phyloP scores from a whole-genome alignment of 2,329 filamentous ascomycete genomes.

The Fragosphaeria purpurea region DNA sequence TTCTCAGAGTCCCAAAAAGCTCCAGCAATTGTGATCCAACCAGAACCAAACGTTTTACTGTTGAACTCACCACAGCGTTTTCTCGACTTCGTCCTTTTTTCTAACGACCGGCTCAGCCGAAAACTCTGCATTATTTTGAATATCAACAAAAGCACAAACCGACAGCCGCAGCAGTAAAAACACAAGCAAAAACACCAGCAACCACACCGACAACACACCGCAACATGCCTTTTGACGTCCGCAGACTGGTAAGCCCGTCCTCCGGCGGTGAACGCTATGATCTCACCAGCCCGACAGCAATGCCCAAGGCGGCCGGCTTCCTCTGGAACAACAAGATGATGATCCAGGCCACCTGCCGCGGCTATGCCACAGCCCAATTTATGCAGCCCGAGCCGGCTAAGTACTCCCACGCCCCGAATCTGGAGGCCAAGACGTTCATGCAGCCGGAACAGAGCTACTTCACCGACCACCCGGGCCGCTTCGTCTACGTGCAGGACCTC shows the following conservation, averaged over 20 bases:
- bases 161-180: too few relatives aligned
- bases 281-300: slow-evolving; percentile 42
- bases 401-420: slow-evolving; percentile 47
- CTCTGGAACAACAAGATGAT: slow-evolving; percentile 53
- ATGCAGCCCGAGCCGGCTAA: slow-evolving; percentile 53
- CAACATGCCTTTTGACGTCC: slow-evolving; percentile 2
- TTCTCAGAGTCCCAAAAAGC: background rate
- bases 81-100: background rate
- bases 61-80: background rate
- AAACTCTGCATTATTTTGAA: too few relatives aligned
- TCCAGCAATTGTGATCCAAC: background rate
- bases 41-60: background rate
- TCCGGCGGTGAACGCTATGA: slow-evolving; percentile 44
- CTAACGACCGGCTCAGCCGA: too few relatives aligned
- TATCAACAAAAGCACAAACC: too few relatives aligned
- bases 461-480: slow-evolving; percentile 46
- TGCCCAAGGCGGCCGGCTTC: slow-evolving; percentile 46
- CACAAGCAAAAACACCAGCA: background rate
- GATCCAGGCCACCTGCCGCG: slow-evolving; percentile 49
- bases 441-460: slow-evolving; percentile 52
- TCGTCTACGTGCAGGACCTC: slow-evolving; percentile 50
- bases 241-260: slow-evolving; percentile 26
- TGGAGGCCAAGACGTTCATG: slow-evolving; percentile 51
- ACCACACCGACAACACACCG: background rate
- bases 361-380: slow-evolving; percentile 48